phyloP scores from a whole-genome alignment of 2,329 filamentous ascomycete species.

The Pseudogymnoascus pannorum region DNA sequence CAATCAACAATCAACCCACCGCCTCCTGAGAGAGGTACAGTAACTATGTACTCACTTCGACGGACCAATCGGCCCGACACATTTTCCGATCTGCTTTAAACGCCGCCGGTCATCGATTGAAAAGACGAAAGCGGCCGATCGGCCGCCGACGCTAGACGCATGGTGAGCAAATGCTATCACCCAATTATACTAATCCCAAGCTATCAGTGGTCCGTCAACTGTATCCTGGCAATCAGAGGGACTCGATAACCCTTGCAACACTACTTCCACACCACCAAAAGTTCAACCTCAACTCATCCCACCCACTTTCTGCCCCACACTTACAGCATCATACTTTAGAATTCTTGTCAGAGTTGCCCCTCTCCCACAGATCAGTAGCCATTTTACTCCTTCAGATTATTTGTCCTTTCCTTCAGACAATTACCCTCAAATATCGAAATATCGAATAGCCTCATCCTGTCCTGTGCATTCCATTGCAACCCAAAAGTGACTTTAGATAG shows the following conservation, averaged over 20 bases:
- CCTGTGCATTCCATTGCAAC: not conserved
- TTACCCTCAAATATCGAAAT: not conserved
- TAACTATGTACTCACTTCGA: no score
- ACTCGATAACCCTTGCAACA: not conserved
- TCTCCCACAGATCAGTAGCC: not conserved
- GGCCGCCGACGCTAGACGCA: not conserved
- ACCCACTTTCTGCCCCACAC: slow-evolving; percentile 15
- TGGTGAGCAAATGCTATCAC: slow-evolving; percentile 3
- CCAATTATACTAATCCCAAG: not conserved
- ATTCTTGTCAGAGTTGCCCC: slow-evolving; percentile 5
- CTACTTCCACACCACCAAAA: not conserved
- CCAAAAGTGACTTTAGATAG: not conserved
- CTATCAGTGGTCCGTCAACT: not conserved
- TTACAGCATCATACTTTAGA: slow-evolving; percentile 8
- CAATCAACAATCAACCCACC: not conserved
- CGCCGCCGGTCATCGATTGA: not conserved
- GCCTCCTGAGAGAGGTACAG: no score
- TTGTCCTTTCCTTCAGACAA: not conserved
- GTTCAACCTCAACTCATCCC: slow-evolving; percentile 6
- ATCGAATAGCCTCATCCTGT: not conserved
- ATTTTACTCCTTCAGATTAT: not conserved
- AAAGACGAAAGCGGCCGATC: slow-evolving; percentile 5
- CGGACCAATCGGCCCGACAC: not conserved
- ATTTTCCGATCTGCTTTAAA: not conserved
- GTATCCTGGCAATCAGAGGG: not conserved